Evolutionary conservation across 495 filamentous ascomycete genomes (phyloP).

Genomic region (Viridothelium virens): DNA sequence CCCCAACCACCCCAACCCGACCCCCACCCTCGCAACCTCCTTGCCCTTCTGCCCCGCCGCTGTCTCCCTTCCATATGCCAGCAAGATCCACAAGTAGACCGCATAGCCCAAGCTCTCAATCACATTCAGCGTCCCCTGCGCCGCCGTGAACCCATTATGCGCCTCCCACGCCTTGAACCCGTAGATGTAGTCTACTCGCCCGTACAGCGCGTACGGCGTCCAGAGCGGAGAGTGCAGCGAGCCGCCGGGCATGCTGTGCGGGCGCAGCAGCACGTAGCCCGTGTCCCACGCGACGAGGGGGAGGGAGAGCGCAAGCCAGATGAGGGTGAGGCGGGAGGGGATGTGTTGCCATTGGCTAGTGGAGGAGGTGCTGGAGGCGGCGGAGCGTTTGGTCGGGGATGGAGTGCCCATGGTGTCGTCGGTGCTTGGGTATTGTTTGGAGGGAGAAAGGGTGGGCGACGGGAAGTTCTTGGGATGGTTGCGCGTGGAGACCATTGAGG

Average conservation of each 20-base stretch:
- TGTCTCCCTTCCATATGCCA: slow-evolving; percentile 37
- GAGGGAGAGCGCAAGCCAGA: slow-evolving; percentile 72
- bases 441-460: slow-evolving; percentile 15
- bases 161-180: slow-evolving; percentile 68
- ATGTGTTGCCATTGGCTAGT: slow-evolving; percentile 53
- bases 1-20: slow-evolving; percentile 39
- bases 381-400: slow-evolving; percentile 32
- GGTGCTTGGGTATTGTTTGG: slow-evolving; percentile 11
- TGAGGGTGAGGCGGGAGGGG: slow-evolving; percentile 53
- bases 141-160: slow-evolving; percentile 68
- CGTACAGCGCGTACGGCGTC: slow-evolving; percentile 75
- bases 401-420: neutral
- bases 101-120: slow-evolving; percentile 65
- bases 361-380: slow-evolving; percentile 17
- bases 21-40: slow-evolving; percentile 32
- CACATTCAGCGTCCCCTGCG: slow-evolving; percentile 66
- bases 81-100: slow-evolving; percentile 59
- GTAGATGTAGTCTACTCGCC: slow-evolving; percentile 73
- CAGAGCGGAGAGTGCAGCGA: slow-evolving; percentile 65
- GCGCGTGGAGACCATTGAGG: slow-evolving; percentile 31
- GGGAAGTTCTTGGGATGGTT: slow-evolving; percentile 34
- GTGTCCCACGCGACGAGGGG: slow-evolving; percentile 81
- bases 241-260: slow-evolving; percentile 76
- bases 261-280: slow-evolving; percentile 71
- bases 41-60: slow-evolving; percentile 30